Conservation (phyloP, 2,329 filamentous ascomycete species). For the Ophioceras dolichostomum region DNA sequence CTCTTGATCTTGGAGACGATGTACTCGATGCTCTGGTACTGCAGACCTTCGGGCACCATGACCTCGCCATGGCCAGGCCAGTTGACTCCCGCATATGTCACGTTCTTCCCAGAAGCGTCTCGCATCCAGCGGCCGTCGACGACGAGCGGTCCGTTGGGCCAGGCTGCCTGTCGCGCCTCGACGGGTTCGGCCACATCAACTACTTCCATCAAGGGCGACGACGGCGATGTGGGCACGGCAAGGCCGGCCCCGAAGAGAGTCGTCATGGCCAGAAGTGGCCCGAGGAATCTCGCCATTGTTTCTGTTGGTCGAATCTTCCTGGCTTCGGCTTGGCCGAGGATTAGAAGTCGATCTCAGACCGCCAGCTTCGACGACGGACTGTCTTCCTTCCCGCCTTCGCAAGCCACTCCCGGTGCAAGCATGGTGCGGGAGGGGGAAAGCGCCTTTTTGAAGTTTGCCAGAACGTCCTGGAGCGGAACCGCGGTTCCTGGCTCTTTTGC, state of each 20-base stretch:
- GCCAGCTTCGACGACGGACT: no score
- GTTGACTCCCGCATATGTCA: slow-evolving; percentile 44
- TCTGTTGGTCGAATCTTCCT: no score
- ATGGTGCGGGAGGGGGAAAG: no score
- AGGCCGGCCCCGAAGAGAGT: neutral
- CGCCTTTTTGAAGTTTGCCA: no score
- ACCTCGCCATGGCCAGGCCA: slow-evolving; percentile 49
- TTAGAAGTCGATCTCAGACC: no score
- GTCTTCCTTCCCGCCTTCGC: no score
- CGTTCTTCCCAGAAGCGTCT: slow-evolving; percentile 25
- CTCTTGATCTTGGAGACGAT: slow-evolving; percentile 45
- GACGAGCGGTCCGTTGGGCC: slow-evolving; percentile 30
- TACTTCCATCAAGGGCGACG: no score
- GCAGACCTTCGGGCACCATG: slow-evolving; percentile 55
- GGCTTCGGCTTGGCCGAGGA: no score
- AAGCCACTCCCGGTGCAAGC: no score
- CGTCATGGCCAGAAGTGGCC: neutral
- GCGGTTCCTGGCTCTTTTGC: no score
- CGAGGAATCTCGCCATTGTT: slow-evolving; percentile 1
- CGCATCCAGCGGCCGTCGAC: slow-evolving; percentile 28
- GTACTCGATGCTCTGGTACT: slow-evolving; percentile 42
- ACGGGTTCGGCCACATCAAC: no score
- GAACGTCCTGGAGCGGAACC: no score
- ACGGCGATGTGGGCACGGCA: neutral
- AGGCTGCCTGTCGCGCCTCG: slow-evolving; percentile 12